phyloP scores from a whole-genome alignment of 2,329 filamentous ascomycete species.

The Amesomyces nigricolor region DNA sequence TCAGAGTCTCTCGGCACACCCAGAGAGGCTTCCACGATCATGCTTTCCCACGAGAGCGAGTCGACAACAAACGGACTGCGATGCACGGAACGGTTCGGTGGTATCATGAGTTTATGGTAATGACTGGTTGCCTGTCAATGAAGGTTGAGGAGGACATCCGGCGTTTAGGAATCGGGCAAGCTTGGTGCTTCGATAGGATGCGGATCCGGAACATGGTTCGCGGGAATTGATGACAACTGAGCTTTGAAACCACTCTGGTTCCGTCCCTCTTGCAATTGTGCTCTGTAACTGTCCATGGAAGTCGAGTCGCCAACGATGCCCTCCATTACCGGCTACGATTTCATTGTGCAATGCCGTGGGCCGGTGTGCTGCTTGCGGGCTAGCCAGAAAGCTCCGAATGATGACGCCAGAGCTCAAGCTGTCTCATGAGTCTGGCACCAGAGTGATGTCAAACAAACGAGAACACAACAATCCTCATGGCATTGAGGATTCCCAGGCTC shows the following conservation, averaged over 20 bases:
- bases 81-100: slow-evolving; percentile 19
- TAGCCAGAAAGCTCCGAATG: no score
- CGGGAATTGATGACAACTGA: slow-evolving; percentile 19
- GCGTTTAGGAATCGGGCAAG: slow-evolving; percentile 21
- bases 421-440: no score
- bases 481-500: no score
- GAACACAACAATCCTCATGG: no score
- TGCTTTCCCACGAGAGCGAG: slow-evolving; percentile 3
- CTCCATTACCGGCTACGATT: no score
- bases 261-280: background rate
- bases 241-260: slow-evolving; percentile 7
- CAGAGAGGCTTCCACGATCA: slow-evolving; percentile 15
- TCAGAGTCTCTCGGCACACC: slow-evolving; percentile 15
- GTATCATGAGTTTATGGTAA: slow-evolving; percentile 21
- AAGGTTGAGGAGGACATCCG: slow-evolving; percentile 23
- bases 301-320: no score
- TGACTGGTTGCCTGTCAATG: slow-evolving; percentile 26
- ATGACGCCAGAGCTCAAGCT: background rate
- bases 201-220: slow-evolving; percentile 19
- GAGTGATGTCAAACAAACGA: no score
- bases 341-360: background rate
- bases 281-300: background rate
- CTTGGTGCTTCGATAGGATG: slow-evolving; percentile 17
- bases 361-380: background rate
- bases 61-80: slow-evolving; percentile 16